Percentiles rank a stretch among this genome's conserved stretches.
phyloP scores from a whole-genome alignment of 345 rosid genomes.

The Populus davidiana region DNA sequence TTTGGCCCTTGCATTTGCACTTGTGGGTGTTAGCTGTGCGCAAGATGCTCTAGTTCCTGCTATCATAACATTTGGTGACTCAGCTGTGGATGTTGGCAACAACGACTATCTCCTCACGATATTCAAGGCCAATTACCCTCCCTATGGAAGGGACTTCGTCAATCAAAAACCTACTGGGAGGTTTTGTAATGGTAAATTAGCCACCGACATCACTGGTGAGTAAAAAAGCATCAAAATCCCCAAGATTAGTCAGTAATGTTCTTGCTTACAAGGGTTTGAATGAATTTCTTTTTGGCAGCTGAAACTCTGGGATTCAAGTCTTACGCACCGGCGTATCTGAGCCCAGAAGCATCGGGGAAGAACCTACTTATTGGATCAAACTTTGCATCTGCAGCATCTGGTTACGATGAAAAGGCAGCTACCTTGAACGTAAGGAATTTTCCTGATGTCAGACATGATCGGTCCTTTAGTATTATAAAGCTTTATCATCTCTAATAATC shows the following conservation, averaged over 20 bases:
- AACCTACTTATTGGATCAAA: slow-evolving; percentile 92
- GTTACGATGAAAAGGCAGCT: slow-evolving; percentile 79
- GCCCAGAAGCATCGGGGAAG: slow-evolving; percentile 83
- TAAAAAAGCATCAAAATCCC: not conserved
- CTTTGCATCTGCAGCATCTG: slow-evolving; percentile 94
- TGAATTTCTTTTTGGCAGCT: slow-evolving; percentile 41
- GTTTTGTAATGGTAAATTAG: slow-evolving; percentile 89
- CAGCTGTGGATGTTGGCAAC: slow-evolving; percentile 90
- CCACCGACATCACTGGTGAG: slow-evolving; percentile 81
- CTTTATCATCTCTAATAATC: not conserved
- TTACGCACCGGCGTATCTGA: slow-evolving; percentile 75
- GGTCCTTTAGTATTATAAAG: not conserved
- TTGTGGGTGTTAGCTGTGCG: slow-evolving; percentile 5
- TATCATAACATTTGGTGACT: slow-evolving; percentile 75
- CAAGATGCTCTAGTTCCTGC: slow-evolving; percentile 71
- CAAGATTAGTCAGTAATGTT: no score
- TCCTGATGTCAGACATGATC: not conserved
- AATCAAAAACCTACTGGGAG: slow-evolving; percentile 76
- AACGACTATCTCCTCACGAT: slow-evolving; percentile 77
- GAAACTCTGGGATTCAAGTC: slow-evolving; percentile 76
- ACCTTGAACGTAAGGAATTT: slow-evolving; percentile 38
- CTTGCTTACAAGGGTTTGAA: no score
- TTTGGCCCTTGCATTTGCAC: not conserved
- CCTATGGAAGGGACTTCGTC: slow-evolving; percentile 80
- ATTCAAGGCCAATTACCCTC: slow-evolving; percentile 84